Evolutionary conservation across 441 rosid species (phyloP).

Genomic region (Gossypium gossypioides): DNA sequence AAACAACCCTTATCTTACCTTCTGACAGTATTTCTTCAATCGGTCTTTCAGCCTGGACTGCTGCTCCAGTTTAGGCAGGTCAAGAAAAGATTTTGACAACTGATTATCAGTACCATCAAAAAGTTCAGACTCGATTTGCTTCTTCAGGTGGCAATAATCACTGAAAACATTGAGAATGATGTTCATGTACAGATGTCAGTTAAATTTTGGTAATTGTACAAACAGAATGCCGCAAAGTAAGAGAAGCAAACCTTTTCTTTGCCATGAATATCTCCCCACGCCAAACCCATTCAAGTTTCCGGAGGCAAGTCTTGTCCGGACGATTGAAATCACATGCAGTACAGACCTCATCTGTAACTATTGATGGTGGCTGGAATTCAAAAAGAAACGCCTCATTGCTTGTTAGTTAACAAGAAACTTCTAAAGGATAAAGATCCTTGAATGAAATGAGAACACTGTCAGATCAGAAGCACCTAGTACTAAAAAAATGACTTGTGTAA

Average conservation of each 20-base stretch:
- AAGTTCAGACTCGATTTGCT: slow-evolving; percentile 88
- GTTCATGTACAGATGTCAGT: slow-evolving; percentile 17
- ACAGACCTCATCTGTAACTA: slow-evolving; percentile 86
- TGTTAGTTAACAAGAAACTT: slow-evolving; percentile 7
- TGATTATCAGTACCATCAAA: slow-evolving; percentile 56
- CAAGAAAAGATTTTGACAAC: slow-evolving; percentile 72
- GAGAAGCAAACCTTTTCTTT: slow-evolving; percentile 59
- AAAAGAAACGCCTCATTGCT: slow-evolving; percentile 14
- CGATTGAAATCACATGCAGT: slow-evolving; percentile 98
- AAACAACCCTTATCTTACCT: slow-evolving; percentile 36
- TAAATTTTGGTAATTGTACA: slow-evolving; percentile 9
- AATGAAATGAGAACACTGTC: background rate
- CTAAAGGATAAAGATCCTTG: background rate
- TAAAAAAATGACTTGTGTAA: background rate
- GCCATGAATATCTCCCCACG: slow-evolving; percentile 93
- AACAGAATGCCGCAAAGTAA: slow-evolving; percentile 1
- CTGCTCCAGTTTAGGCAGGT: slow-evolving; percentile 79
- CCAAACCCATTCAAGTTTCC: slow-evolving; percentile 99
- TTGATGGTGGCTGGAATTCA: slow-evolving; percentile 80
- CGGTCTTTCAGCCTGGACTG: slow-evolving; percentile 78
- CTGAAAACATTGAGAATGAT: slow-evolving; percentile 36
- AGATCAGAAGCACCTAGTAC: background rate
- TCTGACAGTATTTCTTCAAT: slow-evolving; percentile 81
- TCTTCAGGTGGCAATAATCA: slow-evolving; percentile 91
- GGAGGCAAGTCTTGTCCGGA: slow-evolving; percentile 87